Conservation (phyloP, 2,329 filamentous ascomycete species). For the Ambrosiella beaveri region DNA sequence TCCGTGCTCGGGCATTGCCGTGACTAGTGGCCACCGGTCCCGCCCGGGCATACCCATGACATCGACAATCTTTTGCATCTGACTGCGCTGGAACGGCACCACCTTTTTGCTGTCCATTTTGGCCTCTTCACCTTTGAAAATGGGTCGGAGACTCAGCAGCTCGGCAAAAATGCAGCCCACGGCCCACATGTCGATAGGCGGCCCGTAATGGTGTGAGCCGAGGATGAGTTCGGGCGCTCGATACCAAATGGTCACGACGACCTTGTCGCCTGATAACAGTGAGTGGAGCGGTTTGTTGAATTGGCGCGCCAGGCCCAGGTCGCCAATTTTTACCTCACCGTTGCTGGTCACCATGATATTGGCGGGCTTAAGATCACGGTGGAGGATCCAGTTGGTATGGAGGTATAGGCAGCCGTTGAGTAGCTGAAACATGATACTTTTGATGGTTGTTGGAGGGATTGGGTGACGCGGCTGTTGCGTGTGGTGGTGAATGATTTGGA, state of each 20-base stretch:
- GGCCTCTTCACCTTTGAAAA: constrained; percentile 96
- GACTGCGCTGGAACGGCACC: constrained; percentile 90
- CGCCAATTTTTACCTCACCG: constrained; percentile 86
- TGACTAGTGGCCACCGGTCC: constrained; percentile 71
- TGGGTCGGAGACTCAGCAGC: constrained; percentile 71
- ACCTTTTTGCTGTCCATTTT: constrained; percentile 99
- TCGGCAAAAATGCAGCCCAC: constrained; percentile 97
- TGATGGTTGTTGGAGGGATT: constrained; percentile 76
- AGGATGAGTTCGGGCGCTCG: constrained; percentile 85
- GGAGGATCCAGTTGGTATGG: constrained; percentile 91
- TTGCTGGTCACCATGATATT: constrained; percentile 95
- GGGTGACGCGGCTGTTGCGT: constrained; percentile 74
- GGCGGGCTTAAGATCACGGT: constrained; percentile 90
- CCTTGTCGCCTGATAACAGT: constrained; percentile 86
- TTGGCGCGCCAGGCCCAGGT: constrained; percentile 76
- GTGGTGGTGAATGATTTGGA: constrained; percentile 97
- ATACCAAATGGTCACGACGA: constrained; percentile 99
- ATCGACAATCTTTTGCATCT: constrained; percentile 98
- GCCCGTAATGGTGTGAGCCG: constrained; percentile 88
- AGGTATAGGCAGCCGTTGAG: constrained; percentile 89
- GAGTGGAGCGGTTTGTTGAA: constrained; percentile 90
- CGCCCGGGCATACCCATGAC: constrained; percentile 83
- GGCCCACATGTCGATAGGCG: constrained; percentile 93
- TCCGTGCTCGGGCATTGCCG: constrained; percentile 70
- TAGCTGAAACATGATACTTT: constrained; percentile 89